Percentiles rank a stretch among this genome's conserved stretches.
These are phyloP conservation scores for Xanthoconium stramineum DNA, from an alignment of 768 basidiomycete genomes.

Conservation along the genomic window DNA sequence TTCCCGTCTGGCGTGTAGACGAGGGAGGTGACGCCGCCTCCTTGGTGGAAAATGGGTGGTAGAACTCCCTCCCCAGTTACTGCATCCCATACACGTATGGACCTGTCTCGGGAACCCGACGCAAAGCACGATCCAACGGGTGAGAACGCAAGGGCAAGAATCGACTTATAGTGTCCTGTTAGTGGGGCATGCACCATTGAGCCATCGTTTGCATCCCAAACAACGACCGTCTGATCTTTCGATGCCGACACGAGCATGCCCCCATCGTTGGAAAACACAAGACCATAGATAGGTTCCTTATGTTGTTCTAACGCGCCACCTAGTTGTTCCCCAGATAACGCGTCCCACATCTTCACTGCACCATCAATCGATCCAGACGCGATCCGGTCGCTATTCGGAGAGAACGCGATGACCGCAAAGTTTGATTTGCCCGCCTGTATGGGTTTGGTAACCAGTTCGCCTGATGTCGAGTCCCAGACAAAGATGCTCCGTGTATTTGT, in stretches of 20 bases:
- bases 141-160: slow-evolving; percentile 31
- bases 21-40: slow-evolving; percentile 23
- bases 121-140: slow-evolving; percentile 24
- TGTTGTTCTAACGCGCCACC: slow-evolving; percentile 24
- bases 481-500: slow-evolving; percentile 18
- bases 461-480: slow-evolving; percentile 29
- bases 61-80: slow-evolving; percentile 14
- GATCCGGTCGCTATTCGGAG: slow-evolving; percentile 24
- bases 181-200: slow-evolving; percentile 15
- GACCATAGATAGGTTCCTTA: slow-evolving; percentile 18
- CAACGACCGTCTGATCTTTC: slow-evolving; percentile 23
- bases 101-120: slow-evolving; percentile 31
- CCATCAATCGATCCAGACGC: slow-evolving; percentile 24
- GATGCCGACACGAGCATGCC: slow-evolving; percentile 25
- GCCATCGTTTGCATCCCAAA: slow-evolving; percentile 23
- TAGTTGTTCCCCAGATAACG: slow-evolving; percentile 21
- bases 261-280: slow-evolving; percentile 32
- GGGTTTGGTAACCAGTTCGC: slow-evolving; percentile 21
- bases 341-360: slow-evolving; percentile 27
- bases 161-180: slow-evolving; percentile 22
- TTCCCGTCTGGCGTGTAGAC: slow-evolving; percentile 30
- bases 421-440: slow-evolving; percentile 9
- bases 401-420: slow-evolving; percentile 26
- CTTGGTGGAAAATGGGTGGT: slow-evolving; percentile 14
- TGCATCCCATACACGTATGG: slow-evolving; percentile 30